Conservation (phyloP, 2,329 filamentous ascomycete genomes). For the Trichothecium sympodiale region DNA sequence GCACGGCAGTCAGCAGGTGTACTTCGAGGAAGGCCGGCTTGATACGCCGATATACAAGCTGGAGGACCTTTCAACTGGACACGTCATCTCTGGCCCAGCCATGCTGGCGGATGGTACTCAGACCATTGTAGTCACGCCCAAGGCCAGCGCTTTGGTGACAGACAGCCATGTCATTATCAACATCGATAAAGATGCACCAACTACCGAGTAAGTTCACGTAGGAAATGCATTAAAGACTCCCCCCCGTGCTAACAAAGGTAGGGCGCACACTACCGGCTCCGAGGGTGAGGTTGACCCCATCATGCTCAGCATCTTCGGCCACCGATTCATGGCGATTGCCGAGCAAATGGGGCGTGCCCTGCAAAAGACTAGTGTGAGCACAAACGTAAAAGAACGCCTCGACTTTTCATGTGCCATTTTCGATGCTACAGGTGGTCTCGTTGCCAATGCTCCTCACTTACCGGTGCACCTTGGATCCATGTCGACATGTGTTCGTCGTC, state of each 20-base stretch:
- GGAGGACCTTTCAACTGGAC: conserved; percentile 59
- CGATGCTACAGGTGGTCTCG: conserved; percentile 61
- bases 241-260: background rate
- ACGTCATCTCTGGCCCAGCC: conserved; percentile 67
- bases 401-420: conserved; percentile 79
- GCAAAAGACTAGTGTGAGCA: conserved; percentile 72
- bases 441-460: conserved; percentile 70
- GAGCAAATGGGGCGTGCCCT: conserved; percentile 74
- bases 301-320: conserved; percentile 68
- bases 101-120: conserved; percentile 82
- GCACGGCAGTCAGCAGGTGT: conserved; percentile 60
- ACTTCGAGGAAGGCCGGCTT: conserved; percentile 70
- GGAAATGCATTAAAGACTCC: too few relatives aligned
- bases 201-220: conserved; percentile 21
- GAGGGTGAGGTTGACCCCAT: conserved; percentile 48
- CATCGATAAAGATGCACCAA: conserved; percentile 46
- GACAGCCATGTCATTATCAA: conserved; percentile 87
- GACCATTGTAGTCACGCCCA: conserved; percentile 81
- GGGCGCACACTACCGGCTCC: background rate
- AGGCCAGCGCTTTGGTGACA: conserved; percentile 64
- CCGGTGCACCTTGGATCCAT: conserved; percentile 75
- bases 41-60: conserved; percentile 79
- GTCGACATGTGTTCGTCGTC: conserved; percentile 69
- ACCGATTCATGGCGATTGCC: conserved; percentile 77
- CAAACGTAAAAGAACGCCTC: conserved; percentile 72